Evolutionary conservation across 108 stramenopile species (phyloP), one percentile per base, ranked within the genome.

Genomic region (Cyclotella atomus): DNA sequence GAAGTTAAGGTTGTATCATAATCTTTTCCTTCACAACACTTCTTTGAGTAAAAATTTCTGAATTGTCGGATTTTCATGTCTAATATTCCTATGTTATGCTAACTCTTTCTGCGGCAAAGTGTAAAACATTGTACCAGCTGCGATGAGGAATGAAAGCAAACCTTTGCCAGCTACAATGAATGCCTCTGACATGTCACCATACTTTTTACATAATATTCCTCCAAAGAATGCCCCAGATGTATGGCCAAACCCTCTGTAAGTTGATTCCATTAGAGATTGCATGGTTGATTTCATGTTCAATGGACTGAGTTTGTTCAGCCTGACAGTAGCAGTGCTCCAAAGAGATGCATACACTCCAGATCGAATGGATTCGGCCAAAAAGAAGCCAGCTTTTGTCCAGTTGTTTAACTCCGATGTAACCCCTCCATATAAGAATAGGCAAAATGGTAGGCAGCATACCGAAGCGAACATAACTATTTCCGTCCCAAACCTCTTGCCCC

Each of bases 241-340:
- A 50, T 71, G 70, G 7, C 78, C 78, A 23, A 79, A 55, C 10
- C 78, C 78, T 34, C 66, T 43, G 29, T 79, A 79, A 17, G 56
- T 67, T 21, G 59, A 64, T n/a, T 79, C 78, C 78, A 79, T 79
- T 32, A 72, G 57, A 33, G 78, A 57, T 68, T 79, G 78, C 50
- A 72, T 53, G 38, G 56, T 59, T 14, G 78, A 56, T 21, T 57
- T 79, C 45, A 79, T 59, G 27, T 79, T 56, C 2, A 71, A 21
- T 4, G 78, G 78, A 29, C 78, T 54, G 43, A 71, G 29, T 30
- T 60, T 36, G 19, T 52, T 72, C 57, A 79, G 34, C 17, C 71
- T 56, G 32, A 79, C 65, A 53, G 78, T 79, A 10, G 78, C 78
- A 16, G 65, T 62, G 59, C 78, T 72, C 78, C 78, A 79, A 29